Base-by-base conservation (phyloP, 2,329 filamentous ascomycete genomes). In the Albifimbria verrucaria region DNA sequence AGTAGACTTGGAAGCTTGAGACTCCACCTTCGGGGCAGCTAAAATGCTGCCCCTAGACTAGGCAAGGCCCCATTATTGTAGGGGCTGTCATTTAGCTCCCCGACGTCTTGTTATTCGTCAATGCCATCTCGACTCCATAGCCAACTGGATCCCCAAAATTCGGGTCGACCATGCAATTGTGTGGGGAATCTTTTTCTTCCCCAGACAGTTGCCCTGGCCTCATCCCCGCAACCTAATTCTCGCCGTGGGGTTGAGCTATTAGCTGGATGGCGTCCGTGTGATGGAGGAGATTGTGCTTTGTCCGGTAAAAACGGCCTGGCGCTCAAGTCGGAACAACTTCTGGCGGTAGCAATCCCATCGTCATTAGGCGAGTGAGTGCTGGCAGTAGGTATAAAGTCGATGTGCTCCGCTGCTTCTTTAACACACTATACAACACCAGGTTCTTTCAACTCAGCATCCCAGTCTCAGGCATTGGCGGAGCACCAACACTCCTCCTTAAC, bases 61-160 rank as follows among this genome's bases (percentile, higher is more conserved):
- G n/a, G 20, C 32, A 25, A 48, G 47, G 46, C 23, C n/a, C 22
- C 7, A 22, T 39, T 45, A 15, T 24, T 50, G 20, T 15, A 26
- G 58, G 57, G 57, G 57, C 36, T 49, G 39, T 0, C 1, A 25
- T 57, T 60, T 62, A 61, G 59, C 49, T 65, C 63, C 62, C 62
- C 52, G 62, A 63, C 3, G 2, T 5, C 0, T 2, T 7, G 6
- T 50, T 12, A 65, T 65, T 64, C 50, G 52, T 32, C 45, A 43
- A 22, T 45, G 42, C 26, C 21, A 21, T 24, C 11, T 25, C 11
- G 24, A 39, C 32, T 12, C 4, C 32, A 6, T 12, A n/a, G 12
- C 18, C 32, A 39, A 12, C 18, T 39, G 32, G 32, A 17, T 39
- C 32, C 32, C 32, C 32, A n/a, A 39, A 39, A 39, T 17, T 39